Percentiles rank a stretch among this genome's conserved stretches.
phyloP scores from a whole-genome alignment of 2,329 filamentous ascomycete genomes.

The Zymoseptoria passerinii region DNA sequence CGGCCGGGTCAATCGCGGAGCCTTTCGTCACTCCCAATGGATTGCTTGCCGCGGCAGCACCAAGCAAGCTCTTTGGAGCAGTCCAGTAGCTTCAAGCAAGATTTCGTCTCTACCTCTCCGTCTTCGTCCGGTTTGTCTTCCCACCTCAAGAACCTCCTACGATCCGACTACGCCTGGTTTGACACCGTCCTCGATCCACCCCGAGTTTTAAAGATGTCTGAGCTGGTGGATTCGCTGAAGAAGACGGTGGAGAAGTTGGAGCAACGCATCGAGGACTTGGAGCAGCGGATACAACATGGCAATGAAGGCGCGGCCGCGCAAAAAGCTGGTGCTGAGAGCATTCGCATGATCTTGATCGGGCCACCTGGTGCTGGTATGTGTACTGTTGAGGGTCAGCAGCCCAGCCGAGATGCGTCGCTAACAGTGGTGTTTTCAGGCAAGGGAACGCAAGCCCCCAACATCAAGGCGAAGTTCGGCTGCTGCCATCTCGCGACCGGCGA shows the following conservation, averaged over 20 bases:
- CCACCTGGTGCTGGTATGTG: constrained; percentile 89
- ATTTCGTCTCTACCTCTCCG: neutral
- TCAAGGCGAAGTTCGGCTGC: constrained; percentile 96
- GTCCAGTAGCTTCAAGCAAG: neutral
- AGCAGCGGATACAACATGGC: constrained; percentile 54
- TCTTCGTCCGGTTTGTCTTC: neutral
- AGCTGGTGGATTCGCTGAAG: constrained; percentile 50
- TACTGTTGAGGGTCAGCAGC: neutral
- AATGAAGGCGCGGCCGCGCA: constrained; percentile 29
- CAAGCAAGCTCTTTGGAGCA: neutral
- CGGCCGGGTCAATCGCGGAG: neutral
- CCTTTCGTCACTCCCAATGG: neutral
- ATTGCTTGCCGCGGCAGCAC: neutral
- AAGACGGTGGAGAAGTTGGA: constrained; percentile 77
- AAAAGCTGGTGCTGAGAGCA: constrained; percentile 48
- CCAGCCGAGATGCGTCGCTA: constrained; percentile 6
- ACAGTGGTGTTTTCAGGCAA: constrained; percentile 57
- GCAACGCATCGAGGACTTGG: constrained; percentile 75
- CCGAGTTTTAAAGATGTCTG: constrained; percentile 13
- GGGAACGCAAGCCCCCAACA: constrained; percentile 94
- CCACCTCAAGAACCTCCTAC: neutral
- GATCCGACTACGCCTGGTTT: constrained; percentile 1
- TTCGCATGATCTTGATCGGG: constrained; percentile 97
- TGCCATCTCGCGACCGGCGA: constrained; percentile 98
- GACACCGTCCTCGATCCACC: constrained; percentile 1